These are phyloP conservation scores for Pyricularia sp. DNA, from an alignment of 2,329 filamentous ascomycete genomes.

Conservation along the genomic window DNA sequence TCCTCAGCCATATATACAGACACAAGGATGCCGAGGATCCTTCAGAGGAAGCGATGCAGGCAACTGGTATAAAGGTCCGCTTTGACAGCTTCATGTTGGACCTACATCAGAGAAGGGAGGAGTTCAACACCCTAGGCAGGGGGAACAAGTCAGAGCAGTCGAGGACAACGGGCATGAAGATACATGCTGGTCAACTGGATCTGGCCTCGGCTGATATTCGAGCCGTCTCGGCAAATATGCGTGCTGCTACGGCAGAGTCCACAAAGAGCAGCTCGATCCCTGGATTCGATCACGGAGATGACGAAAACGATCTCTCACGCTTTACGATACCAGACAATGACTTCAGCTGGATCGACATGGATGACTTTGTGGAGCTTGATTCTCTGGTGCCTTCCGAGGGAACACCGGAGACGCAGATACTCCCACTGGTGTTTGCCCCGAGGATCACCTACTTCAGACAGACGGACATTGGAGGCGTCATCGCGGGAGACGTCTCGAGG, in stretches of 20 bases:
- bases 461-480: conserved; percentile 79
- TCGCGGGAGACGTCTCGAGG: conserved; percentile 69
- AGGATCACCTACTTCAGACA: conserved; percentile 95
- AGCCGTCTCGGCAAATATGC: conserved; percentile 85
- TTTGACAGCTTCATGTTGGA: conserved; percentile 97
- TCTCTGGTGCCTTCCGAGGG: conserved; percentile 88
- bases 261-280: conserved; percentile 52
- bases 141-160: conserved; percentile 61
- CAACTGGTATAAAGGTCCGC: conserved; percentile 91
- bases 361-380: conserved; percentile 96
- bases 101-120: conserved; percentile 85
- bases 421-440: conserved; percentile 88
- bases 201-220: conserved; percentile 85
- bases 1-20: conserved; percentile 95
- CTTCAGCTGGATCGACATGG: conserved; percentile 97
- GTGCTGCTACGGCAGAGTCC: conserved; percentile 68
- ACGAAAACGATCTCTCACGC: conserved; percentile 65
- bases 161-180: conserved; percentile 86
- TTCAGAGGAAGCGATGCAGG: conserved; percentile 65
- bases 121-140: conserved; percentile 75
- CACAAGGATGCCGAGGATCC: conserved; percentile 86
- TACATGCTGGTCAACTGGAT: conserved; percentile 89
- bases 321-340: conserved; percentile 96
- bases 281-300: conserved; percentile 36
- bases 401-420: conserved; percentile 87